Evolutionary conservation across 2,329 filamentous ascomycete genomes (phyloP), one percentile per base, ranked within the genome.

Genomic region (Pochonia chlamydosporia): DNA sequence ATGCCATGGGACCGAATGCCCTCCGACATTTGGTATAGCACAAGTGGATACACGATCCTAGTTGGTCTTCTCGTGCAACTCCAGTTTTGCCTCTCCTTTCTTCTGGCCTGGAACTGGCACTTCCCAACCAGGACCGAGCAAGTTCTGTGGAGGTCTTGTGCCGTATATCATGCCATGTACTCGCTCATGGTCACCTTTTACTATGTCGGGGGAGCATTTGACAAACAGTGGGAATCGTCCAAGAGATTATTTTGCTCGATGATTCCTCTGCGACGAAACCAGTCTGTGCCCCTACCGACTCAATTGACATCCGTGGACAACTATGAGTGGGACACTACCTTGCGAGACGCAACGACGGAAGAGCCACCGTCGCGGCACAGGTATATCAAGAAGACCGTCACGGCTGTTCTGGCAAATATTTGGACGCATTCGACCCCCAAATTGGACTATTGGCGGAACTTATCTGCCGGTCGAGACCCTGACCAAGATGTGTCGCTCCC

Each of bases 61-160:
- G 46, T 53, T 3, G 44, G 40, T 1, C 28, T 49, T 1, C 14
- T 57, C 2, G 42, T 59, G 11, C 37, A 52, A 11, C 9, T 52
- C 4, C 47, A 26, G 0, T 55, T 55, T 31, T 54, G 53, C 35
- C 30, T 49, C 3, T 47, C 48, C 3, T 58, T 59, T 30, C 44
- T 62, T 8, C 4, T 43, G 3, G 59, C 51, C 0, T 63, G 58
- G 61, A 58, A 60, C 43, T 63, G 62, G 21, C 18, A 46, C 36
- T 63, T 63, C 18, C 54, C 61, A 1, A 59, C 54, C 1, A 1
- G 35, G 4, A 41, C 33, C 0, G 57, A 63, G 40, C 33, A 46
- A 37, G 9, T 52, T 1, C 36, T 56, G 1, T 63, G 60, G 61
- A 54, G 59, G 5, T 40, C 52, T 2, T 49, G 47, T 31, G 50